Evolutionary conservation across 164 flowering plant species (phyloP).

Genomic region (Taxillus chinensis): DNA sequence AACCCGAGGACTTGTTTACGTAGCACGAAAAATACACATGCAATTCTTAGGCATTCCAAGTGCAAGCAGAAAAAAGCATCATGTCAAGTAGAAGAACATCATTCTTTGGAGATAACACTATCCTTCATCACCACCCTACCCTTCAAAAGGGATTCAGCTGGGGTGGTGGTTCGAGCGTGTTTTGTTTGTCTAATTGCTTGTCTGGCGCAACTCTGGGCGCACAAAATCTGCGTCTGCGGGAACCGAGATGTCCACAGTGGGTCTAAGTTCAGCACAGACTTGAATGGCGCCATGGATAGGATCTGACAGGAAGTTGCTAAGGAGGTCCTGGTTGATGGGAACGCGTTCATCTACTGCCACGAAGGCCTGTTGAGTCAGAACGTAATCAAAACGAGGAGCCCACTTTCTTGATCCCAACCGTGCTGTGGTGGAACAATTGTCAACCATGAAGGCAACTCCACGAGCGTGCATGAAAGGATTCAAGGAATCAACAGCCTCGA

Average conservation of each 20-base stretch:
- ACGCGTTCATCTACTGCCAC: slow-evolving; percentile 67
- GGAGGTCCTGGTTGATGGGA: slow-evolving; percentile 69
- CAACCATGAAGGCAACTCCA: slow-evolving; percentile 95
- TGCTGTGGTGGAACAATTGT: slow-evolving; percentile 94
- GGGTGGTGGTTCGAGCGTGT: no score
- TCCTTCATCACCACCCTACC: no score
- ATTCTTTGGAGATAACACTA: no score
- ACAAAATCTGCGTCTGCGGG: slow-evolving; percentile 86
- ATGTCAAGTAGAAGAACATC: no score
- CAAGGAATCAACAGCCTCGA: slow-evolving; percentile 89
- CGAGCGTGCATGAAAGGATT: slow-evolving; percentile 98
- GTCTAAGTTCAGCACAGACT: slow-evolving; percentile 87
- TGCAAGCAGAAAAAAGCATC: no score
- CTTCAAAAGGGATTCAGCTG: no score
- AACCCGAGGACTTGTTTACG: no score
- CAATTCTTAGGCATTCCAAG: no score
- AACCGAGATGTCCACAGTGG: slow-evolving; percentile 87
- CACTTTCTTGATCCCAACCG: slow-evolving; percentile 90
- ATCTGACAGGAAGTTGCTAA: slow-evolving; percentile 84
- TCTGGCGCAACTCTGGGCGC: slow-evolving; percentile 59
- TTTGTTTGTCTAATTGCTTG: no score
- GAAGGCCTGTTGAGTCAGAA: slow-evolving; percentile 82
- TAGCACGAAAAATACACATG: no score
- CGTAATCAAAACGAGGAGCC: slow-evolving; percentile 94
- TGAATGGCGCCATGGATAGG: slow-evolving; percentile 83